Evolutionary conservation across 768 basidiomycete genomes (phyloP).

Genomic region (Chalciporus sphaerocephalus): DNA sequence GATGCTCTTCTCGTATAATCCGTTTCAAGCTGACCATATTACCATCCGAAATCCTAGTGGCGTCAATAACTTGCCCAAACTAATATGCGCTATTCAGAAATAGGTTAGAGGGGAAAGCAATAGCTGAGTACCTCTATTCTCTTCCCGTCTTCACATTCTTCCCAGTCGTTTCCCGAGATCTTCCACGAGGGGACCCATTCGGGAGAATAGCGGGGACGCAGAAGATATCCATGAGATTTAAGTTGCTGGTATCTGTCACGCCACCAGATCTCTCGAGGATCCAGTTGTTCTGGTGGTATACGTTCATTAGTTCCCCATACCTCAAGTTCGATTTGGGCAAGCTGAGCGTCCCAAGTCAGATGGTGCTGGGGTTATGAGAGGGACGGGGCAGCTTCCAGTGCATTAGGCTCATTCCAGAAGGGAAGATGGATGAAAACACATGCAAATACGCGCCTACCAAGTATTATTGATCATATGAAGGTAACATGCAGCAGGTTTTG

Average conservation of each 20-base stretch:
- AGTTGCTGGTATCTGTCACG: constrained; percentile 6
- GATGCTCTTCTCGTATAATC: too few relatives aligned
- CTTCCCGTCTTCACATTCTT: neutral
- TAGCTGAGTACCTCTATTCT: constrained; percentile 9
- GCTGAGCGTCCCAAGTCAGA: too few relatives aligned
- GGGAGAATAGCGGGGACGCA: constrained; percentile 16
- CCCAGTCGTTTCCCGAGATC: neutral
- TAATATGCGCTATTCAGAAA: neutral
- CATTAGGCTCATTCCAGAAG: too few relatives aligned
- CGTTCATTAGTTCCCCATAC: constrained; percentile 1
- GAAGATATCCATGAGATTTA: constrained; percentile 2
- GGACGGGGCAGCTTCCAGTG: too few relatives aligned
- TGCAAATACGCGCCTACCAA: too few relatives aligned
- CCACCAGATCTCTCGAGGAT: constrained; percentile 13
- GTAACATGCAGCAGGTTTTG: too few relatives aligned
- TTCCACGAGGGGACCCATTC: too few relatives aligned
- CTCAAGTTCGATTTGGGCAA: neutral
- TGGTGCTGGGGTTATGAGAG: too few relatives aligned
- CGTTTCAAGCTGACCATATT: constrained; percentile 33
- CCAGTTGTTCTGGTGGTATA: constrained; percentile 5
- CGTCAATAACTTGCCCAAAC: constrained; percentile 22
- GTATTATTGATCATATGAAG: too few relatives aligned
- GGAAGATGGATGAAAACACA: too few relatives aligned
- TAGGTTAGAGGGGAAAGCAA: neutral
- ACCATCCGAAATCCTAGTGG: constrained; percentile 28